A percentile compares a stretch with the other conserved stretches of the same genome.
Conservation (phyloP, 1,284 basidiomycete genomes). For the Fomitiporia mediterranea region DNA sequence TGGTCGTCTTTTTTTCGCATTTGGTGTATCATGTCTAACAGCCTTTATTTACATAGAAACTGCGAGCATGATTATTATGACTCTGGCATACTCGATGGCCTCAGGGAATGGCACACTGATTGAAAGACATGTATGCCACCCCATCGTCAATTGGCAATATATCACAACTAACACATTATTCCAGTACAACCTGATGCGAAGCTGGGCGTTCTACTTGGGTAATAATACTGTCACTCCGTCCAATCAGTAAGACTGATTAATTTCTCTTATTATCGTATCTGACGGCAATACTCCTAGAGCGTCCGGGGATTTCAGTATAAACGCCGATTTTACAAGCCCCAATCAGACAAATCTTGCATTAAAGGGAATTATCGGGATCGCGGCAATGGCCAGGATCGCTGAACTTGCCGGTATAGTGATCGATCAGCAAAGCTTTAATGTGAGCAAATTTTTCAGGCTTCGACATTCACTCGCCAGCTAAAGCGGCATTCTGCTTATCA, state of each 20-base stretch:
- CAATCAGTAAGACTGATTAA: neutral
- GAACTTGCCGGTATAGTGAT: conserved; percentile 24
- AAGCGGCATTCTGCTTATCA: neutral
- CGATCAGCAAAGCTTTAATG: conserved; percentile 28
- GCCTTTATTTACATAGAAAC: no score
- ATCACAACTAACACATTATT: conserved; percentile 24
- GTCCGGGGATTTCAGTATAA: neutral
- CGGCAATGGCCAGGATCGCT: conserved; percentile 39
- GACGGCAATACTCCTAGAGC: neutral
- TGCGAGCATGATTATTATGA: conserved; percentile 39
- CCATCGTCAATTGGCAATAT: neutral
- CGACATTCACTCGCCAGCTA: neutral
- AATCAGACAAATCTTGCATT: conserved; percentile 34
- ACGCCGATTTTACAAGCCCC: neutral
- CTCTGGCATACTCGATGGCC: conserved; percentile 32
- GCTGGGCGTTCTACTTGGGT: conserved; percentile 31
- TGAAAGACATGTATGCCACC: conserved; percentile 6
- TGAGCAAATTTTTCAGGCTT: conserved; percentile 19
- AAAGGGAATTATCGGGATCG: conserved; percentile 39
- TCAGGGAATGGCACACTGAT: conserved; percentile 21
- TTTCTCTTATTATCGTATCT: neutral
- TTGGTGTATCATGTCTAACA: no score
- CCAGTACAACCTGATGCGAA: conserved; percentile 39
- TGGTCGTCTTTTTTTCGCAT: conserved; percentile 20
- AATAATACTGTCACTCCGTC: neutral